Conservation (phyloP, 352 stramenopile genomes). For the Phytophthora aleatoria region DNA sequence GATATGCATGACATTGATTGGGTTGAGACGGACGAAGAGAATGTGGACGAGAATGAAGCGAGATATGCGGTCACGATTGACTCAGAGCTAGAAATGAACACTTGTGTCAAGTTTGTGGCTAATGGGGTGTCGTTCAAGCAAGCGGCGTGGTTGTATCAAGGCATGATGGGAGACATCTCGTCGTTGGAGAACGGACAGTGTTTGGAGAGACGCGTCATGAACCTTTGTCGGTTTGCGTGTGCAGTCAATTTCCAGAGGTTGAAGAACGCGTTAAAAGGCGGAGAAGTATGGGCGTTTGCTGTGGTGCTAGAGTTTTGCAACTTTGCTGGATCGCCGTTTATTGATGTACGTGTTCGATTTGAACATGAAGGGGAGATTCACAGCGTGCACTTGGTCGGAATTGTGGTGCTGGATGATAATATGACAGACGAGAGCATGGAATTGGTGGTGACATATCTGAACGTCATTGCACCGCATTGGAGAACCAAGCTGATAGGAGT, state of each 20-base stretch:
- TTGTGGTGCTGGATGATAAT: constrained; percentile 15
- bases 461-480: constrained; percentile 26
- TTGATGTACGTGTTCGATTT: constrained; percentile 33
- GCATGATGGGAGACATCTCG: constrained; percentile 14
- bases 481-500: constrained; percentile 27
- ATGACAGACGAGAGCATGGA: constrained; percentile 15
- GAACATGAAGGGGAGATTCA: constrained; percentile 21
- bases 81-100: constrained; percentile 18
- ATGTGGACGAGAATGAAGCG: constrained; percentile 24
- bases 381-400: constrained; percentile 26
- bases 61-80: constrained; percentile 13
- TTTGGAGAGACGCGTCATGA: constrained; percentile 10
- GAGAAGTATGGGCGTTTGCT: constrained; percentile 27
- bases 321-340: constrained; percentile 22
- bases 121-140: constrained; percentile 29
- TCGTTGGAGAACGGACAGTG: not conserved
- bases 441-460: constrained; percentile 22
- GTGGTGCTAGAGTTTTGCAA: constrained; percentile 17
- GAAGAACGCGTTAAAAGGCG: constrained; percentile 14
- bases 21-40: constrained; percentile 13
- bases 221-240: constrained; percentile 21
- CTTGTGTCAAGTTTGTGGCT: constrained; percentile 18
- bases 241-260: constrained; percentile 33
- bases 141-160: constrained; percentile 17
- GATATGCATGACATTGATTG: constrained; percentile 11